phyloP scores from a whole-genome alignment of 1,139 yeast species.

The Debaryomyces nepalensis region DNA sequence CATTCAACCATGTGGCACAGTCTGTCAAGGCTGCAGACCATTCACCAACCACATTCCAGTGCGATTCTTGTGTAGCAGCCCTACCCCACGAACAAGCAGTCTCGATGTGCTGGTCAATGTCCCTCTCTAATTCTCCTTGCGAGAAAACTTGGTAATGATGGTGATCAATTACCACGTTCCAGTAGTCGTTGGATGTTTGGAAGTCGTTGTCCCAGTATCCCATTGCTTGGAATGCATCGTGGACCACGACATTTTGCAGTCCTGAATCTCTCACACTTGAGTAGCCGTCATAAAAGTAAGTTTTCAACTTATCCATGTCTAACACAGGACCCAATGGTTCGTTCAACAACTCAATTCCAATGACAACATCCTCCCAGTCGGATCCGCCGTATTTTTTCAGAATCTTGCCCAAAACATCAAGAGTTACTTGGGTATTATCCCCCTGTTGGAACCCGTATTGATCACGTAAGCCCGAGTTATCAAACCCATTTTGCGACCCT shows the following conservation, averaged over 20 bases:
- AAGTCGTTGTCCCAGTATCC: slow-evolving; percentile 66
- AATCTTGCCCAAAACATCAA: slow-evolving; percentile 52
- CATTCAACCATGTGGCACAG: slow-evolving; percentile 90
- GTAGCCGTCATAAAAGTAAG: slow-evolving; percentile 64
- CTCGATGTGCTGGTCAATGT: slow-evolving; percentile 63
- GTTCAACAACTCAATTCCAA: slow-evolving; percentile 84
- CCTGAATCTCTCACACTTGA: slow-evolving; percentile 50
- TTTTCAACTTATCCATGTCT: slow-evolving; percentile 60
- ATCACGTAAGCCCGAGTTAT: slow-evolving; percentile 89
- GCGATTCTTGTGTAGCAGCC: slow-evolving; percentile 54
- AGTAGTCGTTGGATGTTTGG: slow-evolving; percentile 47
- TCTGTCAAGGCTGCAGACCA: slow-evolving; percentile 95
- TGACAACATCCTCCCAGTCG: slow-evolving; percentile 69
- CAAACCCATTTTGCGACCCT: slow-evolving; percentile 97
- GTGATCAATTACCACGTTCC: slow-evolving; percentile 82
- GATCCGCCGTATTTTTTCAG: slow-evolving; percentile 67
- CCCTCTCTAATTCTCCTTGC: slow-evolving; percentile 57
- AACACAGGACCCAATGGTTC: slow-evolving; percentile 84
- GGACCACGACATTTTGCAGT: slow-evolving; percentile 59
- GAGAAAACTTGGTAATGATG: slow-evolving; percentile 91
- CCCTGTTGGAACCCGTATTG: slow-evolving; percentile 58
- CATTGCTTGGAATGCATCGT: slow-evolving; percentile 71
- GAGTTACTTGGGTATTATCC: slow-evolving; percentile 55
- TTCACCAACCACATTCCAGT: slow-evolving; percentile 87
- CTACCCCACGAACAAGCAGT: slow-evolving; percentile 69